These are phyloP conservation scores for Arctium lappa DNA, from an alignment of 129 eudicot genomes.

Conservation along the genomic window DNA sequence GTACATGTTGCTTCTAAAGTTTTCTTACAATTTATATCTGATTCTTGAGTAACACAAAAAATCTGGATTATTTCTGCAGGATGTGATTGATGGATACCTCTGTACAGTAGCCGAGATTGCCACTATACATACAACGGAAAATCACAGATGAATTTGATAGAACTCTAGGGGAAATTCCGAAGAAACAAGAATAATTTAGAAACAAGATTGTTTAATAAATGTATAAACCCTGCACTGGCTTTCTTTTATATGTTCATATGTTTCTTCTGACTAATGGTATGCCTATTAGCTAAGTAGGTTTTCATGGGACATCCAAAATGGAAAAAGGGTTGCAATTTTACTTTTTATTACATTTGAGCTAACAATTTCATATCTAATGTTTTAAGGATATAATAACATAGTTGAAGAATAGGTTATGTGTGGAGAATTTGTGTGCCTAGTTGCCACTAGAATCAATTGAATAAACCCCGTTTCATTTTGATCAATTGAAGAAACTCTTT, in stretches of 20 bases:
- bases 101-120: conserved; percentile 87
- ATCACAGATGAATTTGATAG: conserved; percentile 95
- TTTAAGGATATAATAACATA: neutral
- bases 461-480: no score
- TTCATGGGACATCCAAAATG: neutral
- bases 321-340: neutral
- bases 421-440: neutral
- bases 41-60: conserved; percentile 4
- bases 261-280: neutral
- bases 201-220: conserved; percentile 74
- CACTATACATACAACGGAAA: conserved; percentile 82
- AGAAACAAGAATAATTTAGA: conserved; percentile 84
- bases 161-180: conserved; percentile 93
- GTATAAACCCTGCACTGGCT: conserved; percentile 1
- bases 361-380: neutral
- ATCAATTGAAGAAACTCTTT: no score
- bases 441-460: neutral
- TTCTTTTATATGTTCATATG: neutral
- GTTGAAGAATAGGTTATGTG: neutral
- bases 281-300: neutral
- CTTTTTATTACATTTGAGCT: neutral
- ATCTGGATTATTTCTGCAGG: conserved; percentile 46
- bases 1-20: neutral
- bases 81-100: conserved; percentile 93
- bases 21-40: neutral